Base-by-base conservation (phyloP, 2,329 filamentous ascomycete species). In the Sarocladium oryzae region DNA sequence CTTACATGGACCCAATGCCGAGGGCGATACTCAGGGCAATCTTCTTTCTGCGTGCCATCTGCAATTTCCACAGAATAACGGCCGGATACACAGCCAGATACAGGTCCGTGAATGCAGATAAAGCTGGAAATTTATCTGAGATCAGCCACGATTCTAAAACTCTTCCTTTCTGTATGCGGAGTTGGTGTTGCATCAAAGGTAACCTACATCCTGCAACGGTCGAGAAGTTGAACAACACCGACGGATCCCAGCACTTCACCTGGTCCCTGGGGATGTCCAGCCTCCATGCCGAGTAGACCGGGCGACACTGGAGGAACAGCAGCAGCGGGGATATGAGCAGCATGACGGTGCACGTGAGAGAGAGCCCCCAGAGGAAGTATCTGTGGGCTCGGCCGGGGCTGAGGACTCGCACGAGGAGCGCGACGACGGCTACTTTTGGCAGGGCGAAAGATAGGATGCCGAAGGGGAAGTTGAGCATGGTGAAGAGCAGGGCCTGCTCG, bases 381-480 rank as follows among this genome's bases (percentile, higher is more conserved):
- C 40, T 46, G 51, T 64, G 60, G 4, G 13, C 3, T 10, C 51
- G 52, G 23, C 50, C 51, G 4, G 62, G 62, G 41, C 57, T 57
- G 32, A 66, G 32, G 2, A 66, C 56, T 15, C 59, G 55, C 7
- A 51, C 55, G 1, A 65, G 55, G 1, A 65, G 58, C 6, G 52
- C 46, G 4, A 63, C 54, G 38, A 60, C 60, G 15, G 61, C 63
- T 2, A 65, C 54, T 45, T 65, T 65, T 1, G 62, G 62, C 3
- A 65, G 18, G 2, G 56, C 57, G 36, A 63, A 60, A 3, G 61
- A 56, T 20, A 61, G 32, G 33, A 65, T 56, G 15, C 62, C 61
- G 2, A 61, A 61, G n/a, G 54, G 51, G 50, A 62, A 64, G 30
- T 56, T 61, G 5, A 58, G 54, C 37, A 58, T 58, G 2, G 58